Conservation (phyloP, 371 early-diverging fungal genomes). For the Zancudomyces culisetae region DNA sequence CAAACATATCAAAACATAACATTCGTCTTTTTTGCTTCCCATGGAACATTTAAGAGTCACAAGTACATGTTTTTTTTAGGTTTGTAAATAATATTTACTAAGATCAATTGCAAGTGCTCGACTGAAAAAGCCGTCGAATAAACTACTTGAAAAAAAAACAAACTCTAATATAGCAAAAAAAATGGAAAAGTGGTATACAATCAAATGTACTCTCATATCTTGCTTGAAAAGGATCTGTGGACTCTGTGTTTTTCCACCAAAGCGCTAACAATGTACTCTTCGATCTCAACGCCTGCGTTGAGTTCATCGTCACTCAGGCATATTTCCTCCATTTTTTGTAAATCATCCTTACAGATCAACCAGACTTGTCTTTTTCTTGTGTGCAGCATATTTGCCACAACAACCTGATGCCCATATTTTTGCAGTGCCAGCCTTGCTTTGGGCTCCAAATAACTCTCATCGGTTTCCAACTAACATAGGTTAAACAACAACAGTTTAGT, state of each 20-base stretch:
- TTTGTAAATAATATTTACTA: too few species aligned
- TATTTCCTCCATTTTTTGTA: conserved; percentile 34
- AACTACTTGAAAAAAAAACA: too few species aligned
- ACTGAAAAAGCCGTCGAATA: too few species aligned
- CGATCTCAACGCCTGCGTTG: conserved; percentile 54
- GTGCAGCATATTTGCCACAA: conserved; percentile 80
- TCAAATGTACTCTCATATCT: too few species aligned
- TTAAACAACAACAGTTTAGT: not conserved
- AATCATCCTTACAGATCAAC: conserved; percentile 36
- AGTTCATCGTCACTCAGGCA: conserved; percentile 42
- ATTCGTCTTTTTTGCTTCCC: too few species aligned
- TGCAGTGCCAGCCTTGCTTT: conserved; percentile 66
- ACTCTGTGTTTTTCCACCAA: conserved; percentile 25
- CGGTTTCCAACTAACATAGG: conserved; percentile 65
- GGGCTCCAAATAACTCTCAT: conserved; percentile 47
- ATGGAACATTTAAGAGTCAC: too few species aligned
- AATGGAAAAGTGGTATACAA: too few species aligned
- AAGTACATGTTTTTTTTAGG: too few species aligned
- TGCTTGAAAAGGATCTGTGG: conserved; percentile 10
- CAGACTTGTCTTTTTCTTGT: conserved; percentile 75
- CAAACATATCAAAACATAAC: too few species aligned
- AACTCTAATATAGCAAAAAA: too few species aligned
- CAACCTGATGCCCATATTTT: conserved; percentile 89
- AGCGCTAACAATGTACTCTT: conserved; percentile 58
- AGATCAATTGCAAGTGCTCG: too few species aligned